A percentile compares a stretch with the other conserved stretches of the same genome.
phyloP scores from a whole-genome alignment of 495 filamentous ascomycete species.

The Hypoxylon trugodes region DNA sequence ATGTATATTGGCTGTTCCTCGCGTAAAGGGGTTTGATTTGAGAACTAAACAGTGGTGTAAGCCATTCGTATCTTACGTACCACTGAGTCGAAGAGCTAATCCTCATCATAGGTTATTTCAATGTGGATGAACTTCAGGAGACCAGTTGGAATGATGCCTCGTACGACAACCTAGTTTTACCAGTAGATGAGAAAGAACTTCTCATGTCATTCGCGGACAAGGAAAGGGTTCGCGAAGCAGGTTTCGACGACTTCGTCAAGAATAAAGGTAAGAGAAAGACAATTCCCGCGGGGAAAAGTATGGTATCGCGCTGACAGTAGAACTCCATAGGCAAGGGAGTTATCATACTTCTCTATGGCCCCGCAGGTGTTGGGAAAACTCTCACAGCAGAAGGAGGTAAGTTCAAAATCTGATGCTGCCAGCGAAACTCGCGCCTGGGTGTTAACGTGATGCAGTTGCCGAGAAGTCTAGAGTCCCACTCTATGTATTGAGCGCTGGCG shows the following conservation, averaged over 20 bases:
- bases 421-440: too few species aligned
- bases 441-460: neutral
- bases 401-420: neutral
- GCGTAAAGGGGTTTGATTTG: neutral
- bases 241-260: constrained; percentile 3
- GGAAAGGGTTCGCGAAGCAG: neutral
- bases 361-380: neutral
- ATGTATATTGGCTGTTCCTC: neutral
- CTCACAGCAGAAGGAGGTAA: constrained; percentile 4
- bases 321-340: neutral
- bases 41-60: neutral
- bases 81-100: neutral
- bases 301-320: neutral
- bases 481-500: neutral
- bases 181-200: neutral
- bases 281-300: neutral
- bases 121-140: neutral
- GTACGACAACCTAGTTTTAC: neutral
- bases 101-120: neutral
- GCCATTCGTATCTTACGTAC: neutral
- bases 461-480: neutral
- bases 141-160: neutral
- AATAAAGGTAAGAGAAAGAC: neutral
- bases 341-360: constrained; percentile 4
- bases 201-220: neutral